Percentiles rank a stretch among this genome's conserved stretches.
These are phyloP conservation scores for Pseudozyma sp. DNA, from an alignment of 1,284 basidiomycete genomes.

Conservation along the genomic window DNA sequence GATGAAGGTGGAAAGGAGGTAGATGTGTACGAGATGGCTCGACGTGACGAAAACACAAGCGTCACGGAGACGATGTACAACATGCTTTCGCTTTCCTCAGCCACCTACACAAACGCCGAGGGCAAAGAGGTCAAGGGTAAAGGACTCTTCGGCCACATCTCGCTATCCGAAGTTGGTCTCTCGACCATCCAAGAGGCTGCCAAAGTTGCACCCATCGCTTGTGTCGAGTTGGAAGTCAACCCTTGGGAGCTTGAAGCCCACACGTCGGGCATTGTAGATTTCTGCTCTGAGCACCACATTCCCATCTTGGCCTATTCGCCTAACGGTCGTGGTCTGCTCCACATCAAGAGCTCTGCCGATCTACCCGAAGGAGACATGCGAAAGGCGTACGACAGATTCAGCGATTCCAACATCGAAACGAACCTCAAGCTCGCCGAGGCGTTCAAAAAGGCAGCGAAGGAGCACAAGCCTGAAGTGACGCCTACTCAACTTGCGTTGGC, in stretches of 20 bases:
- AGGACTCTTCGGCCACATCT: constrained; percentile 60
- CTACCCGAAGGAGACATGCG: constrained; percentile 74
- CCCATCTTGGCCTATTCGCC: constrained; percentile 75
- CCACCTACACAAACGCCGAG: constrained; percentile 33
- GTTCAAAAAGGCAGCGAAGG: constrained; percentile 65
- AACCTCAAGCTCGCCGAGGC: constrained; percentile 74
- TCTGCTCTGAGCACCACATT: constrained; percentile 72
- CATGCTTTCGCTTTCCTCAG: constrained; percentile 43
- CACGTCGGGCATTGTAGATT: constrained; percentile 69
- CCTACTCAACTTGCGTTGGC: constrained; percentile 75
- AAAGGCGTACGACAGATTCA: constrained; percentile 68
- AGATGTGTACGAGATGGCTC: constrained; percentile 60
- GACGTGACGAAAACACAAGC: constrained; percentile 30
- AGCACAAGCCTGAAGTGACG: constrained; percentile 69
- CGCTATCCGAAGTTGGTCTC: constrained; percentile 58
- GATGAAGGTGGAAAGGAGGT: constrained; percentile 56
- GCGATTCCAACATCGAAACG: constrained; percentile 74
- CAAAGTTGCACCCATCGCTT: constrained; percentile 70
- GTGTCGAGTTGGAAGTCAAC: constrained; percentile 77
- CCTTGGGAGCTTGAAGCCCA: constrained; percentile 74
- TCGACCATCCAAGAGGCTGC: constrained; percentile 52
- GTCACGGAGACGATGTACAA: constrained; percentile 53
- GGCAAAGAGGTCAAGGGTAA: constrained; percentile 44
- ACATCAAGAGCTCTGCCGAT: constrained; percentile 73
- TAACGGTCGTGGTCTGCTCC: constrained; percentile 73